phyloP scores from a whole-genome alignment of 169 alveolate species.

The Amoebophrya sp. region DNA sequence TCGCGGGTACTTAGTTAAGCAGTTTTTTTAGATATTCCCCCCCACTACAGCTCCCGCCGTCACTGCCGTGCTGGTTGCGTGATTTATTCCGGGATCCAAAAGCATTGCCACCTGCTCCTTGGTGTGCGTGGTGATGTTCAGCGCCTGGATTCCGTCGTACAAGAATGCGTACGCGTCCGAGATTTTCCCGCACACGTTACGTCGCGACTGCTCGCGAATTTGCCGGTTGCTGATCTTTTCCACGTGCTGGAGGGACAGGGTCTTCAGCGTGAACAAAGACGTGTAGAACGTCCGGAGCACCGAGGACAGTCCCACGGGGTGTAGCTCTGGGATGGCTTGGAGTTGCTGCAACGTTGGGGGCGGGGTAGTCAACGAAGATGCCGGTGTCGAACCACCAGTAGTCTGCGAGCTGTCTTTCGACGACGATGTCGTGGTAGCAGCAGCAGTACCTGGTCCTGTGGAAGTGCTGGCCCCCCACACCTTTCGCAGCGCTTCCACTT shows the following conservation, averaged over 20 bases:
- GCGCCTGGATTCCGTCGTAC: not conserved
- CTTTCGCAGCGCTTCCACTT: not conserved
- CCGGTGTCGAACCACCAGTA: too few relatives aligned
- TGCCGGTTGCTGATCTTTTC: not conserved
- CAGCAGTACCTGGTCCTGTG: too few relatives aligned
- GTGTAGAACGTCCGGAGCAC: not conserved
- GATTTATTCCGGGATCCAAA: too few relatives aligned
- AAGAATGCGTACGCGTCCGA: not conserved
- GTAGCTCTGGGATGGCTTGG: not conserved
- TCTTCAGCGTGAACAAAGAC: not conserved
- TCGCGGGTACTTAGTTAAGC: too few relatives aligned
- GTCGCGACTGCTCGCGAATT: not conserved
- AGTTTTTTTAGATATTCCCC: too few relatives aligned
- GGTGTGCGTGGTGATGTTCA: not conserved
- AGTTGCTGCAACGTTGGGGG: not conserved
- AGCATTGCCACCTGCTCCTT: slow-evolving; percentile 4
- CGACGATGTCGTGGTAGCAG: too few relatives aligned
- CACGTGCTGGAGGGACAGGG: not conserved
- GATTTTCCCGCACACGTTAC: not conserved
- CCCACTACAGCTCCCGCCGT: too few relatives aligned
- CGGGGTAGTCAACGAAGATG: too few relatives aligned
- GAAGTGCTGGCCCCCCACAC: not conserved
- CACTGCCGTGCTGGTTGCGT: too few relatives aligned
- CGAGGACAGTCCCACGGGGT: not conserved
- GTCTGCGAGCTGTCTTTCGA: too few relatives aligned